phyloP scores from a whole-genome alignment of 257 asterid species.

The Nemophila menziesii region DNA sequence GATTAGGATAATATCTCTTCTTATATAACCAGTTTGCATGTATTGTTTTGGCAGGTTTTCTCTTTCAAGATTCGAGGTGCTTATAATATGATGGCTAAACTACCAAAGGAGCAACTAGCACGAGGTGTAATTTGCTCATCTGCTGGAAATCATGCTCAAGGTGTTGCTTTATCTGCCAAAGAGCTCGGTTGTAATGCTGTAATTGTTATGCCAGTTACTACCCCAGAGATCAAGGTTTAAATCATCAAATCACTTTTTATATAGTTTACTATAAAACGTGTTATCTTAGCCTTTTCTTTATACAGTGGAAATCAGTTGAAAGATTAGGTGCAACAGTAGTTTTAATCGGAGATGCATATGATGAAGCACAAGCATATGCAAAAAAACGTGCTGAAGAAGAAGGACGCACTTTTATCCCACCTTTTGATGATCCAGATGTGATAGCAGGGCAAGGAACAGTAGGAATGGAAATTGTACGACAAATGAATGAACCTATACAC shows the following conservation, averaged over 20 bases:
- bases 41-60: constrained; percentile 43
- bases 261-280: background rate
- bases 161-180: constrained; percentile 78
- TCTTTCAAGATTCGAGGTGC: constrained; percentile 96
- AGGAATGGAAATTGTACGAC: constrained; percentile 86
- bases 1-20: too few relatives aligned
- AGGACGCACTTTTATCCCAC: constrained; percentile 72
- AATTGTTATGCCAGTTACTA: constrained; percentile 85
- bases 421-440: constrained; percentile 93
- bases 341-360: constrained; percentile 79
- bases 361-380: constrained; percentile 85
- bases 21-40: too few relatives aligned
- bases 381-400: constrained; percentile 60
- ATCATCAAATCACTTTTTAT: background rate
- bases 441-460: constrained; percentile 87
- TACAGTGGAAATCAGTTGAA: constrained; percentile 78
- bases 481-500: constrained; percentile 51
- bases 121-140: constrained; percentile 94
- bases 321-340: constrained; percentile 82
- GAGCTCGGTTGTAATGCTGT: constrained; percentile 57
- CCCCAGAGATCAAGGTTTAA: constrained; percentile 87
- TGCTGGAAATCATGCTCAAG: constrained; percentile 98
- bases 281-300: background rate
- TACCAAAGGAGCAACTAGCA: constrained; percentile 52
- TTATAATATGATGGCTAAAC: constrained; percentile 94